Conservation (phyloP, 225 moss, liverwort and hornwort genomes). For the Polytrichum formosum region DNA sequence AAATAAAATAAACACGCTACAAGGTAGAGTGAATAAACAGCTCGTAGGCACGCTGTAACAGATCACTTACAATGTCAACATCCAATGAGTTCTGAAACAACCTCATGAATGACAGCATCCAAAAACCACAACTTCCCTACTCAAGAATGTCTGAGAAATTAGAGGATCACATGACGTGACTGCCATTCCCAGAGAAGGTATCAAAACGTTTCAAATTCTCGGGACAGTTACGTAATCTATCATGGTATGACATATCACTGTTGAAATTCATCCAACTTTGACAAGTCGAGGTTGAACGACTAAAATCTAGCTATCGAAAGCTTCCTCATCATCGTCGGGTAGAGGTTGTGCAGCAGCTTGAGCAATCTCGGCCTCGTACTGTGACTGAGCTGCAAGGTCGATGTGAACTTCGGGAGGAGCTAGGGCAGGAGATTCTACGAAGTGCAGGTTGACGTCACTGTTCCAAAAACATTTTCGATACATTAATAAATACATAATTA, state of each 20-base stretch:
- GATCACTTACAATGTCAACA: constrained; percentile 11
- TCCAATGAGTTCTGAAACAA: constrained; percentile 4
- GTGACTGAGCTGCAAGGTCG: constrained; percentile 36
- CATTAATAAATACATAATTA: too few relatives aligned
- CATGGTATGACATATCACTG: not conserved
- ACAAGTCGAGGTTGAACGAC: not conserved
- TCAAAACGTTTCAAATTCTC: too few relatives aligned
- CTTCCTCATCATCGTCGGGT: constrained; percentile 62
- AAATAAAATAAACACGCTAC: too few relatives aligned
- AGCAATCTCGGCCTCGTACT: constrained; percentile 45
- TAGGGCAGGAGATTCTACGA: constrained; percentile 56
- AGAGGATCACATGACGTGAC: too few relatives aligned
- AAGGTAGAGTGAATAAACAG: too few relatives aligned
- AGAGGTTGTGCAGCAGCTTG: constrained; percentile 31
- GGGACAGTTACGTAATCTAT: too few relatives aligned
- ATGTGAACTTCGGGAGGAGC: constrained; percentile 66
- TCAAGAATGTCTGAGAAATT: not conserved
- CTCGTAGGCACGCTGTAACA: too few relatives aligned
- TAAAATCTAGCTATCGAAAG: constrained; percentile 40
- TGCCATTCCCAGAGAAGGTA: too few relatives aligned
- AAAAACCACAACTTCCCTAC: constrained; percentile 3
- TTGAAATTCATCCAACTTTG: not conserved
- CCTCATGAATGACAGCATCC: constrained; percentile 11
- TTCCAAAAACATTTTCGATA: not conserved
- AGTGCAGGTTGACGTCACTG: constrained; percentile 58